phyloP scores from a whole-genome alignment of 495 filamentous ascomycete genomes.

The Cetradonia linearis region DNA sequence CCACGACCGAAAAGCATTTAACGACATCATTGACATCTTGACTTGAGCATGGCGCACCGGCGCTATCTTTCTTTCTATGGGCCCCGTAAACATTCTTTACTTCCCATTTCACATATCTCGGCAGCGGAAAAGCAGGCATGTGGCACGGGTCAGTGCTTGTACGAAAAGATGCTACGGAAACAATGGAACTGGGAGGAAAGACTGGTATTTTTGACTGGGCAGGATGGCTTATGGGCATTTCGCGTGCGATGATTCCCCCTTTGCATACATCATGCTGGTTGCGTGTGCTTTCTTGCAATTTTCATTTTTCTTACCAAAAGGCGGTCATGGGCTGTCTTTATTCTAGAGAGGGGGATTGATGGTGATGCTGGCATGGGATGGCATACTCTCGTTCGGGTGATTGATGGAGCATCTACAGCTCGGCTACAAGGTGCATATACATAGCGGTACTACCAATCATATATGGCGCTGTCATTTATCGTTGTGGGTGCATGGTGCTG shows the following conservation, averaged over 20 bases:
- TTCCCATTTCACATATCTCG: conserved; percentile 1
- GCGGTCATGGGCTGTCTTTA: background rate
- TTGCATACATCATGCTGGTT: conserved; percentile 18
- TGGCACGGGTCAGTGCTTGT: conserved; percentile 12
- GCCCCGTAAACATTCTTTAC: background rate
- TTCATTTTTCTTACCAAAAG: background rate
- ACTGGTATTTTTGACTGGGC: conserved; percentile 14
- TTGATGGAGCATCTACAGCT: conserved; percentile 16
- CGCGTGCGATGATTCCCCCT: conserved; percentile 26
- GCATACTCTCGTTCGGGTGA: background rate
- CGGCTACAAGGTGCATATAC: conserved; percentile 19
- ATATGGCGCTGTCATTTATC: conserved; percentile 1
- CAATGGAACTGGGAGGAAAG: conserved; percentile 3
- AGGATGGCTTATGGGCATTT: conserved; percentile 18
- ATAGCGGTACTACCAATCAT: conserved; percentile 13
- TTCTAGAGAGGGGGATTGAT: background rate
- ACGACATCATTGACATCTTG: conserved; percentile 12
- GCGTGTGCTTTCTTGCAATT: background rate
- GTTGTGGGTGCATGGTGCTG: background rate
- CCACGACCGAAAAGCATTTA: background rate
- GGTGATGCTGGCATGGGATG: background rate
- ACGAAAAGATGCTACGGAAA: background rate
- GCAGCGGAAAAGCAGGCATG: conserved; percentile 14
- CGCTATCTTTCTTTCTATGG: conserved; percentile 7
- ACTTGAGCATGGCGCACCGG: conserved; percentile 19